These are phyloP conservation scores for Marsdenia floribunda DNA, from an alignment of 257 asterid genomes.

Conservation along the genomic window DNA sequence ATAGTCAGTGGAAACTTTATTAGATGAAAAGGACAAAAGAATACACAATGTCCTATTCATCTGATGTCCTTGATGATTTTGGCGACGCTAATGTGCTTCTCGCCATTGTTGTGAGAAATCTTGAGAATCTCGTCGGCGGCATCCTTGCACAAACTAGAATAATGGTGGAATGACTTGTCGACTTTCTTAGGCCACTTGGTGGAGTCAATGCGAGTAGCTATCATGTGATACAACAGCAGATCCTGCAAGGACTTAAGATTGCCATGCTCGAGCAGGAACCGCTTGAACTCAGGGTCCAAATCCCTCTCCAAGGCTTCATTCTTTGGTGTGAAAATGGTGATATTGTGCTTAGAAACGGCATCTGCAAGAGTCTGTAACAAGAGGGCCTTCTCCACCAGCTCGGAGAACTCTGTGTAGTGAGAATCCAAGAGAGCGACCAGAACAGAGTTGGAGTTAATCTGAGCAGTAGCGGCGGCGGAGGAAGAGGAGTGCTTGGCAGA, in stretches of 20 bases:
- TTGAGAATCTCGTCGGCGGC: constrained; percentile 37
- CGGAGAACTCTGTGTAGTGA: constrained; percentile 84
- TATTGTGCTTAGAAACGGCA: constrained; percentile 69
- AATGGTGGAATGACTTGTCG: constrained; percentile 16
- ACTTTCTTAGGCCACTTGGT: constrained; percentile 29
- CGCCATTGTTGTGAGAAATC: constrained; percentile 13
- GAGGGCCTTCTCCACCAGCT: constrained; percentile 87
- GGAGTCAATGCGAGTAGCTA: constrained; percentile 68
- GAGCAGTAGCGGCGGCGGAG: constrained; percentile 19
- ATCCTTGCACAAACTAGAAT: constrained; percentile 50
- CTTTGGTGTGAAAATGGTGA: constrained; percentile 84
- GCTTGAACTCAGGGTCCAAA: constrained; percentile 90
- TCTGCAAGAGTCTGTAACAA: constrained; percentile 72
- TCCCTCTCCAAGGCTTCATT: constrained; percentile 79
- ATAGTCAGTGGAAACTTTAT: not conserved
- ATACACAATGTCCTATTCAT: not conserved
- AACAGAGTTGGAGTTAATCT: constrained; percentile 80
- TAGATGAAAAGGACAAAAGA: not conserved
- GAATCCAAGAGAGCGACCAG: constrained; percentile 89
- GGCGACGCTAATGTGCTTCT: no score
- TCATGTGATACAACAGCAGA: constrained; percentile 69
- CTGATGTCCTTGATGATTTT: no score
- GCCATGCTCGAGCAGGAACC: constrained; percentile 68
- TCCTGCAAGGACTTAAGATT: constrained; percentile 76
- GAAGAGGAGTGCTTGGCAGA: constrained; percentile 2